A percentile compares a stretch with the other conserved stretches of the same genome.
phyloP scores from a whole-genome alignment of 371 early-diverging fungal genomes.

The Chytridiales sp. region DNA sequence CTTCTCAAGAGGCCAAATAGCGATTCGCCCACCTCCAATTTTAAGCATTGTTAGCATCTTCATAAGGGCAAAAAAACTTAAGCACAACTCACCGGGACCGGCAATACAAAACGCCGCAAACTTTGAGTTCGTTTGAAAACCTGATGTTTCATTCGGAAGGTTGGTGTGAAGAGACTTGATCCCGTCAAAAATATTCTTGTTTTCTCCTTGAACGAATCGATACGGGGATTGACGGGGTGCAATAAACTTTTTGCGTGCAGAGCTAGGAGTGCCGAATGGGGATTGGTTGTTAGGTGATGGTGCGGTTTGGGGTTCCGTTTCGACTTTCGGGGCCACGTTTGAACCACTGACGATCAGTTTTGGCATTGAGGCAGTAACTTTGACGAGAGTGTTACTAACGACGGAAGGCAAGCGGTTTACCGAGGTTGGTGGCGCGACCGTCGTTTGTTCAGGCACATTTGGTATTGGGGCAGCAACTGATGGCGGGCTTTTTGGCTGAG shows the following conservation, averaged over 20 bases:
- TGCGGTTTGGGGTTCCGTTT: too few species aligned
- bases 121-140: slow-evolving; percentile 54
- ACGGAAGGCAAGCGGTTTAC: too few species aligned
- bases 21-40: slow-evolving; percentile 82
- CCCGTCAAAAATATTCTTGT: slow-evolving; percentile 63
- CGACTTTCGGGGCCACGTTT: too few species aligned
- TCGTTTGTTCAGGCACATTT: too few species aligned
- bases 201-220: slow-evolving; percentile 67
- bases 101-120: slow-evolving; percentile 69
- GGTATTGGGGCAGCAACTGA: too few species aligned
- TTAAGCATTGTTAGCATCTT: too few species aligned
- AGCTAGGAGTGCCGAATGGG: slow-evolving; percentile 2
- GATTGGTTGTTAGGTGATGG: slow-evolving; percentile 7
- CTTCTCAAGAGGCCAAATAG: slow-evolving; percentile 59
- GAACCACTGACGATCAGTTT: too few species aligned
- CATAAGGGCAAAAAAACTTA: too few species aligned
- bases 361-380: too few species aligned
- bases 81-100: too few species aligned
- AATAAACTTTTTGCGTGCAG: slow-evolving; percentile 13
- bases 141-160: slow-evolving; percentile 58
- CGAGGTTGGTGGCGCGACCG: too few species aligned
- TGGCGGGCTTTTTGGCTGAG: slow-evolving; percentile 5
- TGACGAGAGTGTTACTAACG: too few species aligned
- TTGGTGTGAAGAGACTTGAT: slow-evolving; percentile 61
- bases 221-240: slow-evolving; percentile 52